These are phyloP conservation scores for Eucalyptus regnans DNA, from an alignment of 345 rosid genomes.

Conservation along the genomic window DNA sequence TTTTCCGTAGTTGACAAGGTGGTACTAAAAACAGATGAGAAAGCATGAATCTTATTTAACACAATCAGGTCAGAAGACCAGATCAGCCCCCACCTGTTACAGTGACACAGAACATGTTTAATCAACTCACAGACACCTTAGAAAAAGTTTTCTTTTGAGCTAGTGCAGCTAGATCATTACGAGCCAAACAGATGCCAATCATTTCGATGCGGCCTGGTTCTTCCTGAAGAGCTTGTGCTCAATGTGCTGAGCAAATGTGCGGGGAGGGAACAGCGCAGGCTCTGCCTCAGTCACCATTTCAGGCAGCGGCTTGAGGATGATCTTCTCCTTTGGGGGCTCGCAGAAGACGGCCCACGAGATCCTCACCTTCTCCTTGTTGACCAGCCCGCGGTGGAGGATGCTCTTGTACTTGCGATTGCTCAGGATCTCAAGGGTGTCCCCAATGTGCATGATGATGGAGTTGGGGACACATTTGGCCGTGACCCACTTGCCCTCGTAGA, in stretches of 20 bases:
- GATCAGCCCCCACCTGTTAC: not conserved
- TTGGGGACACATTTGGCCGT: constrained; percentile 89
- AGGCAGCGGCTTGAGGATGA: constrained; percentile 69
- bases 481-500: constrained; percentile 71
- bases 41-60: not conserved
- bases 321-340: constrained; percentile 93
- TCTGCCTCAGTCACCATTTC: constrained; percentile 54
- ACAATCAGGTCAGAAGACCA: not conserved
- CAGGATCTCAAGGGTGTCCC: constrained; percentile 85
- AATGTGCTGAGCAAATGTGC: constrained; percentile 83
- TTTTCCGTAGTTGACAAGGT: not conserved
- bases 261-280: constrained; percentile 79
- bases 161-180: too few species aligned
- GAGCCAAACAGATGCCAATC: not conserved
- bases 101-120: not conserved
- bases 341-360: constrained; percentile 97
- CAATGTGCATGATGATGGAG: constrained; percentile 91
- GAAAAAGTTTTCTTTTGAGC: not conserved
- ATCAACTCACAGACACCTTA: not conserved
- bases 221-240: constrained; percentile 76
- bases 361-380: constrained; percentile 93
- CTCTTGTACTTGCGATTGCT: constrained; percentile 94
- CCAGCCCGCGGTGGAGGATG: constrained; percentile 84
- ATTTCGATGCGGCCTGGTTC: constrained; percentile 14
- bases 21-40: not conserved